Base-by-base conservation (phyloP, 2,329 filamentous ascomycete genomes). In the Apiospora kogelbergensis region DNA sequence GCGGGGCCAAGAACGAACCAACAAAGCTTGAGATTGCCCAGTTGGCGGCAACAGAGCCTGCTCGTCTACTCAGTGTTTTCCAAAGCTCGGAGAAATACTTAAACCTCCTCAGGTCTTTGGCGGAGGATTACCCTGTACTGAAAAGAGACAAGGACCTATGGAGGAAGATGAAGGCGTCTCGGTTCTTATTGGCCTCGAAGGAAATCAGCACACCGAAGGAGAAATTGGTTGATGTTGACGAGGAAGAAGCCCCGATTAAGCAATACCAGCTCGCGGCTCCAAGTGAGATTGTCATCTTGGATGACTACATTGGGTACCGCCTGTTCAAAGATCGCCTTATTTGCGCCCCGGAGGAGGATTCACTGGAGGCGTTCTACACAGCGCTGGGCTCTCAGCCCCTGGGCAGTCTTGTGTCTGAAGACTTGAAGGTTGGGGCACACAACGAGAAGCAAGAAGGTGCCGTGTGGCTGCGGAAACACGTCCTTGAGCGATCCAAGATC, bases 1-100 rank as follows among this genome's bases (percentile, higher is more conserved):
- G 95, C 72, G 96, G 96, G 11, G 95, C 94, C 2, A 98, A 97
- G 80, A 90, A 89, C 71, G 95, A 99, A 79, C 96, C 96, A 4
- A 97, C 92, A 2, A 96, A 93, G 74, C 79, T 88, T 2, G 96
- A 99, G 79, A 88, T 99, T 73, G 95, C 95, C 5, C 86, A 89
- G 46, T 89, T 97, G 80, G 87, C 96, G n/a, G 93, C 94, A 67
- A 89, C 86, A 68, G 94, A 98, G 77, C 95, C 96, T 2, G 91
- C 92, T 4, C 89, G 93, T 63, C 86, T 99, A 67, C 89, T 97
- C 33, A 89, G 93, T 41, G 90, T 92, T 1, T 88, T 99, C 68
- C 91, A 95, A 74, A 91, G 88, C 68, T 86, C 91, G 5, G 93
- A 97, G 60, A 97, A 95, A 75, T 99, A 99, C 76, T 83, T 98